phyloP scores from a whole-genome alignment of 331 rosid genomes.

The Dryas integrifolia region DNA sequence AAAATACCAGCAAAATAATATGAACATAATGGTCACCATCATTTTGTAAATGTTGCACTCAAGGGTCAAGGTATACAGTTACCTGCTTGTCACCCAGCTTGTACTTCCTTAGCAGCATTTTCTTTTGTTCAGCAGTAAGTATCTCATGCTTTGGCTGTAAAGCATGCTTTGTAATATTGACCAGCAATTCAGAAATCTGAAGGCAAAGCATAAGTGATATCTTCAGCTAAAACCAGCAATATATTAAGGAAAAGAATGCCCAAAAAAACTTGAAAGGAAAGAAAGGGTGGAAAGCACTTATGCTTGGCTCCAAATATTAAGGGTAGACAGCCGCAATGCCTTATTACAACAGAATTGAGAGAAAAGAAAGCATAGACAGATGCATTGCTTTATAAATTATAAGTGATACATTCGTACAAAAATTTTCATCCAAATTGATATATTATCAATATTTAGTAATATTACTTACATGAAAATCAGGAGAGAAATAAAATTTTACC shows the following conservation, averaged over 20 bases:
- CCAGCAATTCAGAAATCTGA: slow-evolving; percentile 45
- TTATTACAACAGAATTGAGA: neutral
- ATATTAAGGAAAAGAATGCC: neutral
- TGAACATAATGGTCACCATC: neutral
- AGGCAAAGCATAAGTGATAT: neutral
- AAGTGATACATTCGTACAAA: neutral
- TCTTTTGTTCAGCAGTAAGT: slow-evolving; percentile 36
- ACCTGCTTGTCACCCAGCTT: slow-evolving; percentile 49
- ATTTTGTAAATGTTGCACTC: neutral
- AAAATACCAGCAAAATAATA: neutral
- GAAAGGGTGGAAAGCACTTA: neutral
- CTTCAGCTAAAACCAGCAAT: neutral
- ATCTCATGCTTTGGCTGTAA: slow-evolving; percentile 45
- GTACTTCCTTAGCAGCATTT: slow-evolving; percentile 32
- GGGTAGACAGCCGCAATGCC: neutral
- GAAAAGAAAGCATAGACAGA: neutral
- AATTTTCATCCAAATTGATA: neutral
- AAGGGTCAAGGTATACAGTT: neutral
- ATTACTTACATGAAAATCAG: no score
- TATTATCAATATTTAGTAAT: neutral
- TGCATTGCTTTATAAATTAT: neutral
- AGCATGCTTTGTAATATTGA: slow-evolving; percentile 43
- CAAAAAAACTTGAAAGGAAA: neutral
- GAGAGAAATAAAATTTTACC: no score
- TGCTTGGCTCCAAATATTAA: neutral